Conservation (phyloP, 176 grass and related monocot species). For the Rhipidocladum racemiflorum region DNA sequence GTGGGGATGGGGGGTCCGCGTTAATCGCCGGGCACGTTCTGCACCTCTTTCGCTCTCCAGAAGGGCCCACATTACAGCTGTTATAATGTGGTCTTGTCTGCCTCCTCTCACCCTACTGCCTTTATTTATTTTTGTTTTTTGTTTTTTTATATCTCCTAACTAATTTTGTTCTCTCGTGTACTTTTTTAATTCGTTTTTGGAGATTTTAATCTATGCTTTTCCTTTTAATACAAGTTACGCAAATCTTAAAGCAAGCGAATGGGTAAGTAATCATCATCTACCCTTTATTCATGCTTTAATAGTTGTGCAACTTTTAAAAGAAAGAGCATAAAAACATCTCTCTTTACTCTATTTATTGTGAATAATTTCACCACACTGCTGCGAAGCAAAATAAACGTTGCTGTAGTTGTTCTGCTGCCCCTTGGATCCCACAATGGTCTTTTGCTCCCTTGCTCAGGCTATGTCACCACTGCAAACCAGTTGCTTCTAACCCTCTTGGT, state of each 20-base stretch:
- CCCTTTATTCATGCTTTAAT: too few relatives aligned
- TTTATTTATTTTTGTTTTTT: constrained; percentile 29
- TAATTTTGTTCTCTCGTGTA: constrained; percentile 19
- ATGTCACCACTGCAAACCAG: not conserved
- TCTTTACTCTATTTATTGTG: not conserved
- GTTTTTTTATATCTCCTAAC: constrained; percentile 15
- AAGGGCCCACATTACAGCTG: constrained; percentile 78
- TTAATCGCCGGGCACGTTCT: constrained; percentile 95
- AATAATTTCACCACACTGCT: not conserved
- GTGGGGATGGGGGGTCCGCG: constrained; percentile 51
- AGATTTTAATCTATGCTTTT: too few relatives aligned
- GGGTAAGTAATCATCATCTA: too few relatives aligned
- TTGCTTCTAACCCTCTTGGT: not conserved
- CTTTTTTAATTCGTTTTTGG: not conserved
- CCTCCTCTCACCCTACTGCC: constrained; percentile 37
- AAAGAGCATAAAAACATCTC: too few relatives aligned
- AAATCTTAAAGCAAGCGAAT: too few relatives aligned
- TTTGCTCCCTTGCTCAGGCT: not conserved
- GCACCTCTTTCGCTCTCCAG: constrained; percentile 54
- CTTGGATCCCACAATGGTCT: constrained; percentile 3
- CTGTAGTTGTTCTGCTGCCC: not conserved
- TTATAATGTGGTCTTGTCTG: constrained; percentile 92
- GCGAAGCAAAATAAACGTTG: not conserved
- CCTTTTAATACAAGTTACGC: too few relatives aligned
- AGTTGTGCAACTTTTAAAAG: too few relatives aligned